Base-by-base conservation (phyloP, 2,329 filamentous ascomycete genomes). In the Cladobotryum protrusum region DNA sequence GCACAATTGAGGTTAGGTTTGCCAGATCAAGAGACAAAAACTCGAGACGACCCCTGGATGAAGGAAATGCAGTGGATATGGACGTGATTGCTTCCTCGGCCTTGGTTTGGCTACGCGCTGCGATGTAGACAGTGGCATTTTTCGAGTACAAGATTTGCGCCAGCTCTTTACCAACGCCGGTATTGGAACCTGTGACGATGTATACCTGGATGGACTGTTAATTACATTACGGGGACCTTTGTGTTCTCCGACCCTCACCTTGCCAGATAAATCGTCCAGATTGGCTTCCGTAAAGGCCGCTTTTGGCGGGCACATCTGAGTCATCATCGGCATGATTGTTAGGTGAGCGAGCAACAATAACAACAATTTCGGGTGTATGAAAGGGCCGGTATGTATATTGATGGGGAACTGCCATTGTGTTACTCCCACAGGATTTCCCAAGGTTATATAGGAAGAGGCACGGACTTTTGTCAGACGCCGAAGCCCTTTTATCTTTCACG, bases 51-150 rank as follows among this genome's bases (percentile, higher is more conserved):
- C 56, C 2, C 11, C 32, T 47, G 5, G 48, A 46, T 11, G 29
- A 14, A 3, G 37, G 44, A 32, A 17, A 39, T 70, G 66, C 1
- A 20, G 20, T 0, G 58, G 53, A 13, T 59, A 50, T 45, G 15
- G 59, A 53, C 3, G 64, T 58, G 18, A 81, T 75, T 9, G 75
- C 74, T 0, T 58, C 49, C 3, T 63, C 57, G 9, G 68, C 72
- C 55, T 76, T 76, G 3, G 63, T 56, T n/a, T 67, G 55, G 1
- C 68, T 72, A 15, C 78, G 75, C 0, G 72, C 72, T 4, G 76
- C 75, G 35, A 81, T 60, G 59, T 81, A 82, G 34, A 82, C 73
- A 3, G 66, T 78, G 20, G 68, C 78, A 43, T 78, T 75, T 14
- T 68, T 71, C 4, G 64, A 58, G 60, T 82, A 83, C 14, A 83